These are phyloP conservation scores for Echria macrotheca DNA, from an alignment of 495 filamentous ascomycete species.

Conservation along the genomic window DNA sequence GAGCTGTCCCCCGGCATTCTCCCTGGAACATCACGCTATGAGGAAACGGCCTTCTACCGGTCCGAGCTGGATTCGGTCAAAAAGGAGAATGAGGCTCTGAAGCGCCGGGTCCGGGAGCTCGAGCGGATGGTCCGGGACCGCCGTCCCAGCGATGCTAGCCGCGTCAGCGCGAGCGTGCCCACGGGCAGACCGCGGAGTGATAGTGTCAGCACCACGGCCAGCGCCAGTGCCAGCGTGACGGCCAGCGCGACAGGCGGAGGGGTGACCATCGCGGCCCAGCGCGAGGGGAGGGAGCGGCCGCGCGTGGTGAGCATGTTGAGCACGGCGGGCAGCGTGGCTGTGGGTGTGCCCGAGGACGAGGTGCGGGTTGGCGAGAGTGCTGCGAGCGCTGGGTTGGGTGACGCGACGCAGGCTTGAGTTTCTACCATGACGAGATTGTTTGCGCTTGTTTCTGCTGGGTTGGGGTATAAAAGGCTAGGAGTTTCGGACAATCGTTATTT, in stretches of 20 bases:
- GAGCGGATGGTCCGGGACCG: constrained; percentile 50
- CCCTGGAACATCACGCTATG: constrained; percentile 56
- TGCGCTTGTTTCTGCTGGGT: background rate
- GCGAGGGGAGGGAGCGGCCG: constrained; percentile 27
- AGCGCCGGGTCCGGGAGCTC: constrained; percentile 66
- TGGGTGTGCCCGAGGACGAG: constrained; percentile 45
- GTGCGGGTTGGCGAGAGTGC: constrained; percentile 54
- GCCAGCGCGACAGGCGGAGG: constrained; percentile 24
- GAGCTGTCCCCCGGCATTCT: constrained; percentile 43
- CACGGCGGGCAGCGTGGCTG: constrained; percentile 30
- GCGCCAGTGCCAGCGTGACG: constrained; percentile 40
- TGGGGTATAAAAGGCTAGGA: too few species aligned
- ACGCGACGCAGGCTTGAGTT: too few species aligned
- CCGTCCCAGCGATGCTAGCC: constrained; percentile 39
- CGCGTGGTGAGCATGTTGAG: constrained; percentile 32
- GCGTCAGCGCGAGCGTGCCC: constrained; percentile 12
- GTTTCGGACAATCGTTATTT: too few species aligned
- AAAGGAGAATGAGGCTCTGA: constrained; percentile 74
- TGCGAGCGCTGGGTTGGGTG: constrained; percentile 39
- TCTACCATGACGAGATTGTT: too few species aligned
- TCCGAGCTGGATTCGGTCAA: constrained; percentile 68
- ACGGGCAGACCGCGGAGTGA: constrained; percentile 25
- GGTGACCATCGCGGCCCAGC: constrained; percentile 26
- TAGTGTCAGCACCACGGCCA: constrained; percentile 36
- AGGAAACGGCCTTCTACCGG: constrained; percentile 64